Conservation (phyloP, 1,284 basidiomycete genomes). For the Fomitopsis betulina region DNA sequence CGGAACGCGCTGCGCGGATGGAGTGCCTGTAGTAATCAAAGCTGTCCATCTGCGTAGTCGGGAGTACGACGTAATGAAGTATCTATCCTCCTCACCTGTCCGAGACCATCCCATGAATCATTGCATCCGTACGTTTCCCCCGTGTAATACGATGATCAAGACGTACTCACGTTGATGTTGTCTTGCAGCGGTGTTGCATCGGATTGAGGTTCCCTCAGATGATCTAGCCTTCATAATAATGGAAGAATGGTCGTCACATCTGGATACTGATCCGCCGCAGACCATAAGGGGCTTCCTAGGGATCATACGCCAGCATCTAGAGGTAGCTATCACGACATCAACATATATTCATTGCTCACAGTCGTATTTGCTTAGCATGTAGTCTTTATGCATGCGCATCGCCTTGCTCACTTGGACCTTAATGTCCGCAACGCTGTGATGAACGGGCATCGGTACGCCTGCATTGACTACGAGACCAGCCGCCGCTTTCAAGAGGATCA, state of each 20-base stretch:
- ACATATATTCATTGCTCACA: slow-evolving; percentile 1
- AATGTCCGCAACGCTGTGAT: slow-evolving; percentile 65
- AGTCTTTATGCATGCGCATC: slow-evolving; percentile 62
- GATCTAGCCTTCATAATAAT: slow-evolving; percentile 64
- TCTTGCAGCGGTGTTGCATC: slow-evolving; percentile 53
- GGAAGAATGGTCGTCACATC: slow-evolving; percentile 71
- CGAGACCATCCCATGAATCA: slow-evolving; percentile 64
- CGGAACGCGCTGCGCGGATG: slow-evolving; percentile 48
- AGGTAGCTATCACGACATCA: slow-evolving; percentile 34
- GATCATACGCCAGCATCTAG: slow-evolving; percentile 60
- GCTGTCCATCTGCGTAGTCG: slow-evolving; percentile 59
- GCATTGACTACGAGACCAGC: slow-evolving; percentile 71
- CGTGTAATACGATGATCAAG: background rate
- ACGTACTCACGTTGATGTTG: background rate
- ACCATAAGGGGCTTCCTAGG: slow-evolving; percentile 49
- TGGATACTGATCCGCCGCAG: slow-evolving; percentile 47
- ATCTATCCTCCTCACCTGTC: slow-evolving; percentile 47
- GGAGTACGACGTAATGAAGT: slow-evolving; percentile 54
- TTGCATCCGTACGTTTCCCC: slow-evolving; percentile 50
- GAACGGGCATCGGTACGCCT: slow-evolving; percentile 58
- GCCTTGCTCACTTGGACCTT: slow-evolving; percentile 67
- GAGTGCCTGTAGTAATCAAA: slow-evolving; percentile 56
- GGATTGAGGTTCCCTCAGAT: slow-evolving; percentile 51
- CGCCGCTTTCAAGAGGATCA: slow-evolving; percentile 40
- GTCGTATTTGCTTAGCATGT: slow-evolving; percentile 42